Base-by-base conservation (phyloP, 2,329 filamentous ascomycete species). In the Trichoderma brevicompactum region DNA sequence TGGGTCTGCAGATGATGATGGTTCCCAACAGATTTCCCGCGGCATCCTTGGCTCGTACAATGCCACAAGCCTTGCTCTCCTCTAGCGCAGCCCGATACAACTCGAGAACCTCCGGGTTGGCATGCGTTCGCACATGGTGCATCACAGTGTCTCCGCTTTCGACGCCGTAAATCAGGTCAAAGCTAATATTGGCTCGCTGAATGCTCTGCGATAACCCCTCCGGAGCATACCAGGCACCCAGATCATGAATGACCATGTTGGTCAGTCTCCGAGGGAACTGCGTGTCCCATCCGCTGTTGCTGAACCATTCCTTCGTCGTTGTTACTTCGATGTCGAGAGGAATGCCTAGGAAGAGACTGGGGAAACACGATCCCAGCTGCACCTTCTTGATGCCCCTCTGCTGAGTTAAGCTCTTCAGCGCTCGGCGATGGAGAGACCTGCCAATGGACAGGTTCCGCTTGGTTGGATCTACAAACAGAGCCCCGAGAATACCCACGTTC, bases 401-500 rank as follows among this genome's bases (percentile, higher is more conserved):
- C 71, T 92, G 89, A 1, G 79, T 74, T 1, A 98, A 82, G 6
- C 87, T 89, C 38, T 92, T 88, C 62, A 97, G 86, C 0, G 94
- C 94, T 44, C 94, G 85, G 67, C 92, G 91, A 76, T 97, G 94
- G 2, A 98, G 85, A 0, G 92, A 97, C 69, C 93, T 88, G 0
- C 94, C 94, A 67, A 98, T 95, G 0, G 93, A 96, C 9, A 97
- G 84, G 72, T 94, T 95, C 40, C 94, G 87, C 72, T 96, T 90
- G 4, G 85, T 80, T 0, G 94, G 94, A 70, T 97, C 94, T 43
- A 98, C 94, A 68, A 97, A 90, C n/a, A 98, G 83, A 3, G 92
- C 88, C 0, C 91, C 93, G 58, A 98, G 87, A 17, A 92, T 89
- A 15, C 92, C 92, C 5, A 88, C 88, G 1, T 79, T 79, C 46